phyloP scores from a whole-genome alignment of 2,329 filamentous ascomycete species.

The Torrubiella hemipterigena region DNA sequence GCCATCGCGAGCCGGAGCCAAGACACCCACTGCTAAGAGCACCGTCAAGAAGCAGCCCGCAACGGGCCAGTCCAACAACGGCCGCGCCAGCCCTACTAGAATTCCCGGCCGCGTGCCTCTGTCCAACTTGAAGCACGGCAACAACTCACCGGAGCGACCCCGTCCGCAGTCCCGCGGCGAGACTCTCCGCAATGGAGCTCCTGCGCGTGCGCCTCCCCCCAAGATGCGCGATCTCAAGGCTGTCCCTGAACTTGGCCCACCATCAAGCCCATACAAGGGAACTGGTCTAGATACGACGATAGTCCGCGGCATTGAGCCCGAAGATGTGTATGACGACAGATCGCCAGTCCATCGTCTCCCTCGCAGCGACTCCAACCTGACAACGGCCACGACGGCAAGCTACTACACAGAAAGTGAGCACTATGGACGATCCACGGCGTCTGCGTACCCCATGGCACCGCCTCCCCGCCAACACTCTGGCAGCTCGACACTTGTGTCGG shows the following conservation, averaged over 20 bases:
- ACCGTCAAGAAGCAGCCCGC: conserved; percentile 10
- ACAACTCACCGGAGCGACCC: conserved; percentile 69
- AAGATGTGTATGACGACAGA: conserved; percentile 75
- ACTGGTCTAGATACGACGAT: conserved; percentile 39
- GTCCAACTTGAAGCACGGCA: conserved; percentile 55
- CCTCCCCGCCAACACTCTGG: conserved; percentile 45
- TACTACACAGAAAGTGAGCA: conserved; percentile 25
- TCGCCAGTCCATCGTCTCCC: conserved; percentile 20
- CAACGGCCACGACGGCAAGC: conserved; percentile 17
- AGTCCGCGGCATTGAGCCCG: conserved; percentile 53
- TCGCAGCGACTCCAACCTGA: conserved; percentile 27
- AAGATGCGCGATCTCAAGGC: conserved; percentile 75
- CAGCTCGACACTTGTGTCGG: conserved; percentile 64
- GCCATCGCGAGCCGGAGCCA: conserved; percentile 30
- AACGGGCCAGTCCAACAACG: conserved; percentile 9
- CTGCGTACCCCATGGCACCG: conserved; percentile 27
- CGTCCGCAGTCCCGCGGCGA: conserved; percentile 30
- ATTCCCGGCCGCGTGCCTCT: conserved; percentile 61
- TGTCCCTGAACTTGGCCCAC: conserved; percentile 38
- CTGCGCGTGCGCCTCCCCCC: conserved; percentile 62
- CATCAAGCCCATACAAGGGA: conserved; percentile 33
- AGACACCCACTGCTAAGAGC: conserved; percentile 40
- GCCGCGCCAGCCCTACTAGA: conserved; percentile 29
- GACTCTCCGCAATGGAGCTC: conserved; percentile 41
- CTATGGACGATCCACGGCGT: conserved; percentile 21